Base-by-base conservation (phyloP, 768 basidiomycete genomes). In the Gautieria morchelliformis region DNA sequence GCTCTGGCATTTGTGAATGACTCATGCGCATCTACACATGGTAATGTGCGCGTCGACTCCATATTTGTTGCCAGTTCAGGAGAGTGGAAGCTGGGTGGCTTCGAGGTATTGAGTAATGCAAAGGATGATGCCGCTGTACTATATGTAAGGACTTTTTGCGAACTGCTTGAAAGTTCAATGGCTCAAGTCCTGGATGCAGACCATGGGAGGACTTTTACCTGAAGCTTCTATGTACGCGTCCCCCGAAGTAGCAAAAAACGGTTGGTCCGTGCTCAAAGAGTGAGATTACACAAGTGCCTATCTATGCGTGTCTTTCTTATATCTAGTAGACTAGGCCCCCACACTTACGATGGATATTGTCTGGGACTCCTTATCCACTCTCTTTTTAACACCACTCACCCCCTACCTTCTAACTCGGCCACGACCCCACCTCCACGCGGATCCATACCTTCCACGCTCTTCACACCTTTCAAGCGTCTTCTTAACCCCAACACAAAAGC, bases 31-130 rank as follows among this genome's bases (percentile, higher is more conserved):
- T 90, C 89, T 2, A 89, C 89, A 0, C 93, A 96, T 63, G 93
- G 92, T 20, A 88, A 84, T 62, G 66, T 94, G 56, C 74, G 82
- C 58, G 68, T 79, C n/a, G 77, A 79, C 58, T 83, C 89, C 1
- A 81, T 97, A 58, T 97, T 96, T 66, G 82, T 96, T 52, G 92
- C 95, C 0, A 85, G 87, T 0, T 89, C 92, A 0, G 91, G 95
- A 5, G 96, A 99, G 73, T 98, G 95, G 96, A 90, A 90, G 66
- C 73, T 99, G 8, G 94, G 91, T 19, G 95, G 95, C 0, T 93
- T 98, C 65, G 96, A 99, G 65, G 71, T 95, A 0, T 69, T 96
- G 60, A 93, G 91, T 63, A 89, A 79, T 62, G 78, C 85, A 9
- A 88, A 83, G 63, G 94, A 97, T 53, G 84, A 89, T 14, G 68